A percentile compares a stretch with the other conserved stretches of the same genome.
Evolutionary conservation across 768 basidiomycete genomes (phyloP).

Genomic region (Naganishia onofrii): DNA sequence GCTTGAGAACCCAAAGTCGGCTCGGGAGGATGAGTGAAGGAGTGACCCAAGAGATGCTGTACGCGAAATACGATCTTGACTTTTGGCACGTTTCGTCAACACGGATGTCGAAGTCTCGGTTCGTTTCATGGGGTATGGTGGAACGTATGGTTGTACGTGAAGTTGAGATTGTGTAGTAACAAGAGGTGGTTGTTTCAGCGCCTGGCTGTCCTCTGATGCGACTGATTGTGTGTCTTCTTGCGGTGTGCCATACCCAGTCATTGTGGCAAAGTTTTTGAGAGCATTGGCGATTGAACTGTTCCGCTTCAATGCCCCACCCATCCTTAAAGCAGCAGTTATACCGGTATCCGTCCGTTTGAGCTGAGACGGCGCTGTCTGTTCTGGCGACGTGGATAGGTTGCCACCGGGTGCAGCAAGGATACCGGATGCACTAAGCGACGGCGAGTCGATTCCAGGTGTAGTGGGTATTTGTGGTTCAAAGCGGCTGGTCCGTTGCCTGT

Average conservation of each 20-base stretch:
- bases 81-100: neutral
- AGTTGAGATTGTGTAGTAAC: constrained; percentile 16
- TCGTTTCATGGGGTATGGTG: constrained; percentile 31
- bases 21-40: constrained; percentile 10
- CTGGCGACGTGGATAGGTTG: neutral
- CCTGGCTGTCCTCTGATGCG: constrained; percentile 18
- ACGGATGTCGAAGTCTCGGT: constrained; percentile 11
- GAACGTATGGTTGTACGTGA: constrained; percentile 31
- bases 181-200: constrained; percentile 1
- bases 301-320: constrained; percentile 38
- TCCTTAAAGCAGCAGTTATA: constrained; percentile 29
- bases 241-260: constrained; percentile 42
- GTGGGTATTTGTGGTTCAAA: constrained; percentile 31
- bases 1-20: constrained; percentile 25
- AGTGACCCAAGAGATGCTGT: constrained; percentile 23
- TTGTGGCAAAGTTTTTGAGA: constrained; percentile 44
- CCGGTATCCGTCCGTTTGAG: constrained; percentile 42
- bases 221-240: constrained; percentile 25
- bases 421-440: constrained; percentile 28
- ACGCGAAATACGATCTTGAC: constrained; percentile 11
- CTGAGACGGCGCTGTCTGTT: constrained; percentile 22
- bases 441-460: constrained; percentile 26
- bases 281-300: constrained; percentile 46
- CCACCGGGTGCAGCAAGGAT: neutral
- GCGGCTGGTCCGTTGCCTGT: constrained; percentile 28